Percentiles rank a stretch among this genome's conserved stretches.
phyloP scores from a whole-genome alignment of 2,329 filamentous ascomycete genomes.

The Ophiobolus disseminans region DNA sequence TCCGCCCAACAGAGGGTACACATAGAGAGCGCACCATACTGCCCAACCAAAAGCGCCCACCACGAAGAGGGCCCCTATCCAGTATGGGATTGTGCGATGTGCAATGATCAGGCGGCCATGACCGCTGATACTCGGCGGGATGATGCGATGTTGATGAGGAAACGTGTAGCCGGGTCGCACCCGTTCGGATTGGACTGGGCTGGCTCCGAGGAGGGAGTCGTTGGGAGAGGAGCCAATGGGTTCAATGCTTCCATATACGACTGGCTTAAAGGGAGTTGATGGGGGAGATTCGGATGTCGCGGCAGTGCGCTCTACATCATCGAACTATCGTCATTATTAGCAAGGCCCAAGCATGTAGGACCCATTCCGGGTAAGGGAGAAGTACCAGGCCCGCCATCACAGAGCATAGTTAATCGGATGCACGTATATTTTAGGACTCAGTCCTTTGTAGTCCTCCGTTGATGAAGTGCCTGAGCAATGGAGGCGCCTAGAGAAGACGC shows the following conservation, averaged over 20 bases:
- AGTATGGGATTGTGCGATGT: constrained; percentile 28
- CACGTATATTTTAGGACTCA: background rate
- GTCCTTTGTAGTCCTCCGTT: background rate
- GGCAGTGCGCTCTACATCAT: constrained; percentile 9
- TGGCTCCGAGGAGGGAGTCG: constrained; percentile 21
- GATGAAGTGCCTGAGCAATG: background rate
- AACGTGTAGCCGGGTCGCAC: constrained; percentile 16
- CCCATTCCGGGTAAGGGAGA: background rate
- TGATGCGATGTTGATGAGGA: constrained; percentile 28
- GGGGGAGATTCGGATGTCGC: constrained; percentile 5
- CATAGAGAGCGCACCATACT: constrained; percentile 24
- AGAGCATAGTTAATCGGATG: constrained; percentile 10
- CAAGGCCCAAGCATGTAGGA: background rate
- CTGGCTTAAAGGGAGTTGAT: constrained; percentile 14
- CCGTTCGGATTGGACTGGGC: constrained; percentile 10
- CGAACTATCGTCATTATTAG: constrained; percentile 8
- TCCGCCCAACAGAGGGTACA: constrained; percentile 21
- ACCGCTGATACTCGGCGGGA: constrained; percentile 29
- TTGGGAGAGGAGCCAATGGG: constrained; percentile 6
- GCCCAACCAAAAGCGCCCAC: constrained; percentile 27
- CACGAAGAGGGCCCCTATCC: constrained; percentile 20
- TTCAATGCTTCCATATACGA: constrained; percentile 18
- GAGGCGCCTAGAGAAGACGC: constrained; percentile 2
- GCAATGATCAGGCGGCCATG: constrained; percentile 29
- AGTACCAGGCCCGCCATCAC: constrained; percentile 27